phyloP scores from a whole-genome alignment of 2,329 filamentous ascomycete species.

The Venturia nashicola region DNA sequence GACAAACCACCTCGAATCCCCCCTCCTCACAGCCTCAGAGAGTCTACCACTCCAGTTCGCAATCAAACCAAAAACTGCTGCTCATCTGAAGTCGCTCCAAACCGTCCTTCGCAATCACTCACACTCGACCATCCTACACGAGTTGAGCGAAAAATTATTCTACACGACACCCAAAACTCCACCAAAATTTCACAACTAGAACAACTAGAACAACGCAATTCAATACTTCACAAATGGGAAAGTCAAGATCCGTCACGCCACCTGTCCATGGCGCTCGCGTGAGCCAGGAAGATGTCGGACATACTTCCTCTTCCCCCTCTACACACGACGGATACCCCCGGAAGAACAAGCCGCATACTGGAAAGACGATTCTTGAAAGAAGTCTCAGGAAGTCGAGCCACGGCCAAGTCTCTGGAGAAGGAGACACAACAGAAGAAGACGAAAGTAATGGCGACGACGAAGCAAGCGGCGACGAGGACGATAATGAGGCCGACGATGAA shows the following conservation, averaged over 20 bases:
- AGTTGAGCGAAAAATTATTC: neutral
- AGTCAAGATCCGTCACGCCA: neutral
- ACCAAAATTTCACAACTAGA: neutral
- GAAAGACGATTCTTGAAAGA: constrained; percentile 12
- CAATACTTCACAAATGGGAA: neutral
- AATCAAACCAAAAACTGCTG: neutral
- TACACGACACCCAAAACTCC: neutral
- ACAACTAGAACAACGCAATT: neutral
- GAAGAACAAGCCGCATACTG: neutral
- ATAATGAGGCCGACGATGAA: constrained; percentile 23
- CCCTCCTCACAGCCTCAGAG: neutral
- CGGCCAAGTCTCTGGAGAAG: constrained; percentile 21
- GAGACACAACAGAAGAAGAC: constrained; percentile 20
- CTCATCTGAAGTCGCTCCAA: neutral
- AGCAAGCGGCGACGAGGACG: constrained; percentile 15
- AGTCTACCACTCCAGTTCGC: neutral
- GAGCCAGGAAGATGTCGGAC: constrained; percentile 7
- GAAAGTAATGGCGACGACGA: constrained; percentile 10
- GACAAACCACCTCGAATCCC: neutral
- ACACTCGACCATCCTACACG: neutral
- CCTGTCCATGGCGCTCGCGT: constrained; percentile 1
- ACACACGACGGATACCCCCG: neutral
- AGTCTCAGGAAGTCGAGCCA: constrained; percentile 18
- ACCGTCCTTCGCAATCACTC: neutral
- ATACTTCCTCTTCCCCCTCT: neutral